Percentiles rank a stretch among this genome's conserved stretches.
phyloP scores from a whole-genome alignment of 179 eudicot species.

The Silene vulgaris region DNA sequence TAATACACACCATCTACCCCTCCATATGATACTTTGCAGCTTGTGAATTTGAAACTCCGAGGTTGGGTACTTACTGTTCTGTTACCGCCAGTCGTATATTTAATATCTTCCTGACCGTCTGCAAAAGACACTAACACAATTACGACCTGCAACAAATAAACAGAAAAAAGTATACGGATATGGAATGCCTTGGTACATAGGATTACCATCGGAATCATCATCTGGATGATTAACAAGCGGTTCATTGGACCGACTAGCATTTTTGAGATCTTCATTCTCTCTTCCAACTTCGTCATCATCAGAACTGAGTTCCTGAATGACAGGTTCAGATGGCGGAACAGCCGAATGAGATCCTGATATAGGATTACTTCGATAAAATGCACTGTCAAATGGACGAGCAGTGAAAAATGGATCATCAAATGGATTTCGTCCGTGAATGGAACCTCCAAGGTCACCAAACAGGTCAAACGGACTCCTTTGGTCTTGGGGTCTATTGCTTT shows the following conservation, averaged over 20 bases:
- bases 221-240: conserved; percentile 81
- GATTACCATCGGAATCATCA: conserved; percentile 56
- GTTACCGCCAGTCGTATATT: conserved; percentile 22
- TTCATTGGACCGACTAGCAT: conserved; percentile 25
- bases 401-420: conserved; percentile 82
- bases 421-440: conserved; percentile 49
- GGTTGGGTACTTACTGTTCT: conserved; percentile 28
- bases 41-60: conserved; percentile 36
- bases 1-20: conserved; percentile 76
- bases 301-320: conserved; percentile 53
- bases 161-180: no score
- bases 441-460: conserved; percentile 40
- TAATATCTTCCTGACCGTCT: conserved; percentile 33
- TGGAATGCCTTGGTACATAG: no score
- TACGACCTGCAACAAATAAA: no score
- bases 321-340: conserved; percentile 39
- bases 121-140: conserved; percentile 20
- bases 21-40: conserved; percentile 67
- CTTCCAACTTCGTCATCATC: conserved; percentile 44
- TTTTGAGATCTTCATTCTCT: conserved; percentile 25
- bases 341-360: conserved; percentile 20
- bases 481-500: conserved; percentile 33
- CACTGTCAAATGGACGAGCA: conserved; percentile 41
- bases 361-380: conserved; percentile 27
- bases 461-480: conserved; percentile 29